Base-by-base conservation (phyloP, 1,284 basidiomycete genomes). In the Fomitopsis betulina region DNA sequence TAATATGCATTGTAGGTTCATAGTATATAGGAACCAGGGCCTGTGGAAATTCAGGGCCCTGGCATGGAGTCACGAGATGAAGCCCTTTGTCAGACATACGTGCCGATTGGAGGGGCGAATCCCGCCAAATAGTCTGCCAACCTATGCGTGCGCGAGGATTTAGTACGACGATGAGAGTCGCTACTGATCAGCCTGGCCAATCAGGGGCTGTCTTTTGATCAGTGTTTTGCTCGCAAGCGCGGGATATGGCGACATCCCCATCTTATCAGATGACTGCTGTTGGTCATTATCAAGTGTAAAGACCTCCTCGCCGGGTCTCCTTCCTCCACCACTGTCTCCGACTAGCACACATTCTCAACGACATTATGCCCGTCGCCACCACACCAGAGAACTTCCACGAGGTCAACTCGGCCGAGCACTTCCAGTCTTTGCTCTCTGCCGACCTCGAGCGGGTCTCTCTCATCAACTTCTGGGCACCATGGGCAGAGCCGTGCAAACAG, bases 381-480 rank as follows among this genome's bases (percentile, higher is more conserved):
- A 27, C 57, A 6, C 61, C 63, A 1, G 43, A 62, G 13, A 91
- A 91, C 69, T 70, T 83, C 58, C 63, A 81, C 70, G 70, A 77
- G 32, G 79, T 96, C 54, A 71, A 75, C 27, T 89, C 89, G 5
- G 74, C 91, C 0, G 74, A 82, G 15, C 83, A 93, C 59, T 93
- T 97, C 75, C 86, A 93, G 71, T 70, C 76, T 15, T 72, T 93
- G 8, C 84, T 98, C 52, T 87, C 86, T 1, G 69, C 73, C 39
- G 94, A 97, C 73, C 82, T 97, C 47, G 75, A 82, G 25, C 79
- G 90, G 35, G 81, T 96, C 25, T 94, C 93, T 6, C 77, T 95
- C 40, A 85, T 96, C 68, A 93, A 92, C 76, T 98, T 97, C 73
- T 95, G 94, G 89, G 92, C 95, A 58, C 80, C 86, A 71, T 97